phyloP scores from a whole-genome alignment of 192 early-diverging fungal genomes.

The Backusella macrospora region DNA sequence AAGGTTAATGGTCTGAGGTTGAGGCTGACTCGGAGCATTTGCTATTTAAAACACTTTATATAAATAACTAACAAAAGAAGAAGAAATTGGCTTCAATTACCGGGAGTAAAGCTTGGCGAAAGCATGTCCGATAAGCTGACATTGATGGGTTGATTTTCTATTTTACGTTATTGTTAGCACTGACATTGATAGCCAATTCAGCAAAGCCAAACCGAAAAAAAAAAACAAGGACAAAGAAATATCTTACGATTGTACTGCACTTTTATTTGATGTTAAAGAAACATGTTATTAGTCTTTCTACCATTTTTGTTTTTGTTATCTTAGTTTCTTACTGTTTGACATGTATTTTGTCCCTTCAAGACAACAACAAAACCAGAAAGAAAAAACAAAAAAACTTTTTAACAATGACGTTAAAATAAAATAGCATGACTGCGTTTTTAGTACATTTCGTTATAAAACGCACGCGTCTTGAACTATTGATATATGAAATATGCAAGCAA shows the following conservation, averaged over 20 bases:
- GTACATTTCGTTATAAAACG: too few relatives aligned
- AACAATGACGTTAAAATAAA: too few relatives aligned
- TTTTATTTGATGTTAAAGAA: not conserved
- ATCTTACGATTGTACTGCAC: not conserved
- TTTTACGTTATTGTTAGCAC: not conserved
- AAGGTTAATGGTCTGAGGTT: not conserved
- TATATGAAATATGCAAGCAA: too few relatives aligned
- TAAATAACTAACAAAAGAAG: too few relatives aligned
- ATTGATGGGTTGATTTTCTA: not conserved
- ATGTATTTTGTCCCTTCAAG: too few relatives aligned
- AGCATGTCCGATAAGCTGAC: not conserved
- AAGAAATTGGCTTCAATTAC: not conserved
- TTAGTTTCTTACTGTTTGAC: too few relatives aligned
- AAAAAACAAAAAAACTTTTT: too few relatives aligned
- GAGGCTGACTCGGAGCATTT: not conserved
- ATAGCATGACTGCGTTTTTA: too few relatives aligned
- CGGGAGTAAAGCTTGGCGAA: not conserved
- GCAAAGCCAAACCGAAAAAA: not conserved
- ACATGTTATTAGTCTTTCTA: not conserved
- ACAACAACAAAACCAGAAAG: too few relatives aligned
- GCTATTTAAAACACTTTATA: not conserved
- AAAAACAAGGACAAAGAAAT: not conserved
- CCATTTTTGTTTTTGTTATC: not conserved
- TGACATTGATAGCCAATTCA: too few relatives aligned
- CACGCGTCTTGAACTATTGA: too few relatives aligned